Percentiles rank a stretch among this genome's conserved stretches.
phyloP scores from a whole-genome alignment of 148 eudicot species.

The Salicornia ramosissima region DNA sequence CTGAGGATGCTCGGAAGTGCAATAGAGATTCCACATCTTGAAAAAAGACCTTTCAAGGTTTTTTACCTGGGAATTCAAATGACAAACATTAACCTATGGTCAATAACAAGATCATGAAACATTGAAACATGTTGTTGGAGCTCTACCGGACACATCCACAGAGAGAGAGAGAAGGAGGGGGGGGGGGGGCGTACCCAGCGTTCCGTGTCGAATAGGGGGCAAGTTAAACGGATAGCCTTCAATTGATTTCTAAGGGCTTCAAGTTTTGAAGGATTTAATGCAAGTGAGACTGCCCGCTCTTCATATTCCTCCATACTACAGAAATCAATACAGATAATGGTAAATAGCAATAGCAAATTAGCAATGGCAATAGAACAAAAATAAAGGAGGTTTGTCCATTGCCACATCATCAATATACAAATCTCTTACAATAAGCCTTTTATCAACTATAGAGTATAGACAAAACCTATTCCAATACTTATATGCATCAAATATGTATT shows the following conservation, averaged over 20 bases:
- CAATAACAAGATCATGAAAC: neutral
- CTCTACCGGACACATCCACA: neutral
- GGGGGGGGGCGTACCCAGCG: slow-evolving; percentile 61
- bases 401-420: too few species aligned
- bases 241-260: slow-evolving; percentile 51
- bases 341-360: too few species aligned
- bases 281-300: slow-evolving; percentile 72
- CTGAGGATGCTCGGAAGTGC: slow-evolving; percentile 61
- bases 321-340: slow-evolving; percentile 8
- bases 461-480: too few species aligned
- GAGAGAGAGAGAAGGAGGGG: neutral
- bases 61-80: slow-evolving; percentile 43
- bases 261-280: slow-evolving; percentile 64
- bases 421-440: too few species aligned
- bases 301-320: slow-evolving; percentile 81
- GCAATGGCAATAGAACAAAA: too few species aligned
- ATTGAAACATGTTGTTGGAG: neutral
- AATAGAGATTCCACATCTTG: slow-evolving; percentile 87
- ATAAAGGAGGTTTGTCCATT: too few species aligned
- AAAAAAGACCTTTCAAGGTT: slow-evolving; percentile 75
- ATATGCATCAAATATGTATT: too few species aligned
- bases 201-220: slow-evolving; percentile 83
- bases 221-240: slow-evolving; percentile 64
- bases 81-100: neutral
- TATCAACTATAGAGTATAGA: too few species aligned